These are phyloP conservation scores for Biancaea sappan DNA, from an alignment of 306 rosid species.

Conservation along the genomic window DNA sequence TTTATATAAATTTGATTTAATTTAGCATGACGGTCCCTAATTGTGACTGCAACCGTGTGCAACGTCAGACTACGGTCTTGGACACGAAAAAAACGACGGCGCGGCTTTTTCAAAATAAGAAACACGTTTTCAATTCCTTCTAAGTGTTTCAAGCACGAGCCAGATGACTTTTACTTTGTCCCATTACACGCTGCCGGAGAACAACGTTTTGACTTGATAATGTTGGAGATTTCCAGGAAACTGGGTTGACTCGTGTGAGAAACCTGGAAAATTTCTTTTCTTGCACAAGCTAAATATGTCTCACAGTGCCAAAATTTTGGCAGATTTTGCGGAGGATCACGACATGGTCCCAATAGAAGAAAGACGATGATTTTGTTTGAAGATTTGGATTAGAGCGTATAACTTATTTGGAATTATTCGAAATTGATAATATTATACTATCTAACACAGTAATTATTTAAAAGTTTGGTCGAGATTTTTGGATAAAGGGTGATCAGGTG, in stretches of 20 bases:
- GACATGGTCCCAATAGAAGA: not conserved
- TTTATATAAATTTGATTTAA: too few relatives aligned
- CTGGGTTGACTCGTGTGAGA: not conserved
- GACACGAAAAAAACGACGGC: too few relatives aligned
- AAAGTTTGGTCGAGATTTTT: too few relatives aligned
- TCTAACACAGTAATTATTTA: too few relatives aligned
- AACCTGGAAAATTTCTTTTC: not conserved
- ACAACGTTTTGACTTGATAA: not conserved
- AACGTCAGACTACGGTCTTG: not conserved
- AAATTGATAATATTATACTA: too few relatives aligned
- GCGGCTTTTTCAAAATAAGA: not conserved
- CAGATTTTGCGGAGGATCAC: not conserved
- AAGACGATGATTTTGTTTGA: too few relatives aligned
- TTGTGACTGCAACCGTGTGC: not conserved
- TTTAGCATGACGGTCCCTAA: too few relatives aligned
- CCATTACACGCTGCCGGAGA: not conserved
- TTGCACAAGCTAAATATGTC: not conserved
- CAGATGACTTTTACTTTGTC: not conserved
- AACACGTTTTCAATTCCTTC: slow-evolving; percentile 30
- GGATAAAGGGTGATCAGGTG: too few relatives aligned
- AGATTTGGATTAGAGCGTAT: too few relatives aligned
- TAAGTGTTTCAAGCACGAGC: not conserved
- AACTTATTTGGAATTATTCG: too few relatives aligned
- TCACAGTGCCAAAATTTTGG: not conserved
- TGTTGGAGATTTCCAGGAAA: not conserved